Base-by-base conservation (phyloP, 148 eudicot species). In the Rhododendron williamsianum region DNA sequence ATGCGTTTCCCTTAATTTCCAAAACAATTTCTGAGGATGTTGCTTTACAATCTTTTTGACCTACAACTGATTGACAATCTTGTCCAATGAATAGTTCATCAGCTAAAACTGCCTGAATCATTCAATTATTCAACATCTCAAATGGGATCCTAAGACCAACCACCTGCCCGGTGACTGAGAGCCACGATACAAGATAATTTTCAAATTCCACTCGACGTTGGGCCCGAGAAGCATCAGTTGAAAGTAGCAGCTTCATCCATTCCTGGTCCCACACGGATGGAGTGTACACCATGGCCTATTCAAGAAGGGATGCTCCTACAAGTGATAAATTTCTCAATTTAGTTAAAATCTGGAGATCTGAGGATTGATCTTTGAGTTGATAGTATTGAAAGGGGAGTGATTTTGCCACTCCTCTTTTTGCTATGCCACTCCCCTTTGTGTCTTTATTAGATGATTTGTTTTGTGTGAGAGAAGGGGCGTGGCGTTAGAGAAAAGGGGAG, bases 261-360 rank as follows among this genome's bases (percentile, higher is more conserved):
- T 95, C 98, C 92, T 90, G 27, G 98, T 97, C 80, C 98, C 99
- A 82, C 99, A 95, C 3, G 99, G 99, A 90, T 97, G 99, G 74
- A 97, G 87, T 35, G 89, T 91, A 89, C 87, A 92, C 97, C 98
- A 97, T 71, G 98, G 98, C 88, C 97, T 92, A 77, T 92, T 92
- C 93, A 97, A 78, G 85, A 88, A 86, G 2, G 99, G 99, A 87
- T 97, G 99, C 84, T 97, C 99, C 99, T 97, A 71, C 84, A 88
- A 35, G 58, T 21, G 19, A 76, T 15, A 83, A 36, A 54, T 48
- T 52, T 25, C 65, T 9, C 9, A 4, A 46, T 69, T 5, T 82
- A 25, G n/a, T 25, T 25, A 16, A 46, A 15, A n/a, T 78, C 82
- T 52, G 21, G 35, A 33, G 11, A 7, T 48, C 58, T 25, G 67